Evolutionary conservation across 768 basidiomycete genomes (phyloP), one percentile per base, ranked within the genome.

Genomic region (Baorangia bicolor): DNA sequence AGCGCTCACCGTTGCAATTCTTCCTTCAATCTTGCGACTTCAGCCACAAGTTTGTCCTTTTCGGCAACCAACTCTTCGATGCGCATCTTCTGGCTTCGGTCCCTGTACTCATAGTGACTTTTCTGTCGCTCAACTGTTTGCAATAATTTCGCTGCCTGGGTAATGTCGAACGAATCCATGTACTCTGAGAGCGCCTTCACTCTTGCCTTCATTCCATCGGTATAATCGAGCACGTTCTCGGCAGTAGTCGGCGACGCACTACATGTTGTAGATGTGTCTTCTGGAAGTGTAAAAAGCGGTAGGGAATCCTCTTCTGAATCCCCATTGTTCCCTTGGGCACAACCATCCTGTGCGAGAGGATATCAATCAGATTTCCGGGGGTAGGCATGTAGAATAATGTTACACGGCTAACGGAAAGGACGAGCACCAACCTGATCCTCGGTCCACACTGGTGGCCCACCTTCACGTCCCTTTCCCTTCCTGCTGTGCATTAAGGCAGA

Each of bases 401-500:
- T 35, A 27, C n/a, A 28, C 2, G 7, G 38, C 18, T 51, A 21
- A 43, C 8, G 20, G 14, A 35, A 57, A 28, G 10, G 50, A 49
- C 10, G 39, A 54, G 14, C 34, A 62, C 65, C 45, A n/a, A 69
- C 66, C 54, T 48, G 53, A 14, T 57, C 47, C 20, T 55, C 39
- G 28, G 30, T 39, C 27, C 25, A 48, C 11, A 33, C 48, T 20
- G 39, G 28, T 31, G 23, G 39, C 9, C 13, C 42, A 12, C 34
- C 39, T 31, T 62, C 66, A 18, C 69, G 67, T 43, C 59, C 71
- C 46, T 72, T 74, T 21, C 60, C 67, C 49, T 68, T 68, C 31
- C 60, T 60, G 49, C 53, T 71, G 31, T 48, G 55, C 16, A 25
- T 37, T 27, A 34, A 51, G 18, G 52, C 51, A 53, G 63, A 33